Conservation (phyloP, 139 green algal species). For the Chlamydomonas sp. region DNA sequence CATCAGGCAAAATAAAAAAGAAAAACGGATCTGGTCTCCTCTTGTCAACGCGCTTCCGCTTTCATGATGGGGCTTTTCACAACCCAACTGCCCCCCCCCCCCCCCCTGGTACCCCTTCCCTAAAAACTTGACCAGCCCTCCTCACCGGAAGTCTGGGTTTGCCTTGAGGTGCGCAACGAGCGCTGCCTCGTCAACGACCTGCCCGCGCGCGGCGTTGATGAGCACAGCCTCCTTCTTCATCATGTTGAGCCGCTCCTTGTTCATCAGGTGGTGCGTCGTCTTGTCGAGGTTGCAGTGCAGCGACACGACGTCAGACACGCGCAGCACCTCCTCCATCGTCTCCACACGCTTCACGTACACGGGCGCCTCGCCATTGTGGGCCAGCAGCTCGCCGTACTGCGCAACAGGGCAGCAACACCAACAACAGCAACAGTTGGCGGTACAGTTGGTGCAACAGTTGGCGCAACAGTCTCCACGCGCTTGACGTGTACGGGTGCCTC, state of each 20-base stretch:
- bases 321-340: slow-evolving; percentile 88
- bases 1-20: no score
- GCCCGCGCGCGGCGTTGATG: slow-evolving; percentile 87
- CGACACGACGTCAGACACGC: slow-evolving; percentile 76
- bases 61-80: no score
- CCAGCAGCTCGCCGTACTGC: slow-evolving; percentile 79
- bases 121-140: no score
- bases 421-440: no score
- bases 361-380: slow-evolving; percentile 58
- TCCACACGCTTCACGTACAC: slow-evolving; percentile 63
- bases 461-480: slow-evolving; percentile 73
- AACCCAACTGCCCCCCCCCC: not conserved
- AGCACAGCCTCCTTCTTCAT: slow-evolving; percentile 94
- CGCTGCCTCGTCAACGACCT: slow-evolving; percentile 85
- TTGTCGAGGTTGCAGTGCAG: slow-evolving; percentile 92
- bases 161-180: slow-evolving; percentile 88
- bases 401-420: no score
- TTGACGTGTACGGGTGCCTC: slow-evolving; percentile 66
- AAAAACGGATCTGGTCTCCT: no score
- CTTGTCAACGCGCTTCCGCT: no score
- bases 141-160: slow-evolving; percentile 83
- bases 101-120: no score
- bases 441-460: no score
- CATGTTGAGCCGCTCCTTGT: slow-evolving; percentile 73
- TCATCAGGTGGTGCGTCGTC: slow-evolving; percentile 89